These are phyloP conservation scores for Saccharomyces pastorianus DNA, from an alignment of 1,139 yeast species.

Conservation along the genomic window DNA sequence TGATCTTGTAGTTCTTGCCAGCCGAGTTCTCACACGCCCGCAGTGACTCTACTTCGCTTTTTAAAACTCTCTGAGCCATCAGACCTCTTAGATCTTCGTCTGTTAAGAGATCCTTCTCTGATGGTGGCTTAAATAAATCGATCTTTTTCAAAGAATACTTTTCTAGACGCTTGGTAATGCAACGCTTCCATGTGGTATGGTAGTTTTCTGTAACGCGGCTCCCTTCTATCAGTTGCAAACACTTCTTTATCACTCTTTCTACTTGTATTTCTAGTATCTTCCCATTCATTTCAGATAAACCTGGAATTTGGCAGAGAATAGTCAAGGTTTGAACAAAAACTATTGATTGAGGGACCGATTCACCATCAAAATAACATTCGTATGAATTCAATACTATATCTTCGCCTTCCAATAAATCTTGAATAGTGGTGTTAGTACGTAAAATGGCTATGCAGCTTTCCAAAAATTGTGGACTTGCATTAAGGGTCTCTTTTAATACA, in stretches of 20 bases:
- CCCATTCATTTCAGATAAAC: constrained; percentile 4
- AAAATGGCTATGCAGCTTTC: constrained; percentile 23
- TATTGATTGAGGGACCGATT: constrained; percentile 48
- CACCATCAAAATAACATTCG: constrained; percentile 53
- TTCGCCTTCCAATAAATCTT: constrained; percentile 40
- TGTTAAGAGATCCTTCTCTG: constrained; percentile 14
- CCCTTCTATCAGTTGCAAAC: constrained; percentile 30
- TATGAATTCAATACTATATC: constrained; percentile 50
- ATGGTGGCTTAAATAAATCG: constrained; percentile 18
- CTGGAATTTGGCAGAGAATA: constrained; percentile 16
- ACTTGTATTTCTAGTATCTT: constrained; percentile 10
- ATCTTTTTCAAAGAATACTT: constrained; percentile 31
- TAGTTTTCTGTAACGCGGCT: constrained; percentile 27
- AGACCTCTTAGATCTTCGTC: constrained; percentile 21
- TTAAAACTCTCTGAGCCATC: constrained; percentile 49
- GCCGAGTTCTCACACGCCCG: constrained; percentile 36
- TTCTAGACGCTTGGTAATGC: constrained; percentile 24
- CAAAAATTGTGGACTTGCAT: constrained; percentile 27
- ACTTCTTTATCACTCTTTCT: constrained; percentile 27
- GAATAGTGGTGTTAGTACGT: constrained; percentile 30
- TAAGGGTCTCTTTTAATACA: constrained; percentile 15
- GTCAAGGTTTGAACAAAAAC: constrained; percentile 42
- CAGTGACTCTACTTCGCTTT: constrained; percentile 46
- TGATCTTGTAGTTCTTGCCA: constrained; percentile 34
- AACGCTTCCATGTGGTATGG: constrained; percentile 21